A percentile compares a stretch with the other conserved stretches of the same genome.
These are phyloP conservation scores for Gracilariopsis chorda DNA, from an alignment of 23 red algal species.

Conservation along the genomic window DNA sequence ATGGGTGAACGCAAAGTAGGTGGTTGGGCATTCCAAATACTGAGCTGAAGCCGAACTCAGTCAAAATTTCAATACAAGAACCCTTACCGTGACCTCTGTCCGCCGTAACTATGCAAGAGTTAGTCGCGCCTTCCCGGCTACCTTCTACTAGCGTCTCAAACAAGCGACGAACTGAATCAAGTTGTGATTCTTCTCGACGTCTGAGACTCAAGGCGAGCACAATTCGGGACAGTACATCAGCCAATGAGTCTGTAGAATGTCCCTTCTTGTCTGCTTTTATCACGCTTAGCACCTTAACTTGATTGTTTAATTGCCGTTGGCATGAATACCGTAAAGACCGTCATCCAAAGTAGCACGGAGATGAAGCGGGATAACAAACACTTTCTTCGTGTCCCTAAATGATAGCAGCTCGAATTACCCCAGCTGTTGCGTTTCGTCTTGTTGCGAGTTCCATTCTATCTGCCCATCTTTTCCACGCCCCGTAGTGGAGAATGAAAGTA, in stretches of 20 bases:
- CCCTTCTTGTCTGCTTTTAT: background rate
- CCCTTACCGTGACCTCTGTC: background rate
- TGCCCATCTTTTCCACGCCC: background rate
- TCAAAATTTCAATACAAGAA: background rate
- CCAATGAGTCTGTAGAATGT: background rate
- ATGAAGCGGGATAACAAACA: background rate
- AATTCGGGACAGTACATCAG: background rate
- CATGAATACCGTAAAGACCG: background rate
- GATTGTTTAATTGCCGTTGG: background rate
- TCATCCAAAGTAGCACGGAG: background rate
- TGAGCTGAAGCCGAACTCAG: background rate
- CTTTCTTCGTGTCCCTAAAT: background rate
- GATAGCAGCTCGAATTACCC: background rate
- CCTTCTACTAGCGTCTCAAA: background rate
- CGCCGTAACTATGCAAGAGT: background rate
- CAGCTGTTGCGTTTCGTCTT: background rate
- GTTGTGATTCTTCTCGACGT: background rate
- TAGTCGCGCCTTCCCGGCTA: background rate
- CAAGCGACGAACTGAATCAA: background rate
- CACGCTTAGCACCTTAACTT: background rate
- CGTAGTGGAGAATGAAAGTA: too few relatives aligned
- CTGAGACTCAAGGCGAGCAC: background rate
- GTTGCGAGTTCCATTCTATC: background rate
- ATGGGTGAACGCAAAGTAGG: slow-evolving; percentile 5
- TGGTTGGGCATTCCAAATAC: slow-evolving; percentile 12